Evolutionary conservation across 805 yeast genomes (phyloP), one percentile per base, ranked within the genome.

Genomic region (Clavispora santaluciae): DNA sequence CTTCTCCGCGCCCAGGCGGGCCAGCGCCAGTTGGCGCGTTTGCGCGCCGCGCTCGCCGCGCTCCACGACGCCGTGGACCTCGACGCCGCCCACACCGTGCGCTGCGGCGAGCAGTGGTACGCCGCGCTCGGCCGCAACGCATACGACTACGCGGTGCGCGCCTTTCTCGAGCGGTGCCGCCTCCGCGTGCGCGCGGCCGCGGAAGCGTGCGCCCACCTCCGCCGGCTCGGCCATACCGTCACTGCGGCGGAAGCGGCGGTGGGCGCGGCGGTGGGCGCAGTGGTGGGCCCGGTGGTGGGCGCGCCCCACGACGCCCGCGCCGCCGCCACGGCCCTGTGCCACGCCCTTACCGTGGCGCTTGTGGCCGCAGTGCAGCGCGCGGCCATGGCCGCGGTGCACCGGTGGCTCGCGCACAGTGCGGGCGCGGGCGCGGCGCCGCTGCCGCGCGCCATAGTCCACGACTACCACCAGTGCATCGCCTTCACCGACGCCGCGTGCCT

Each of bases 111-210:
- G 8, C n/a, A 29, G 16, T 37, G 40, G 40, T 17, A 16, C 26
- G 22, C 16, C 6, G 9, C 22, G 16, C 28, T 37, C 17, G 40
- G 40, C 23, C 24, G 16, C 40, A 29, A 29, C 26, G 22, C 18
- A n/a, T 37, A 26, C 29, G 35, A 29, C 21, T 37, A 29, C 16
- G 40, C 26, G 24, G 33, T 20, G 22, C 13, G 21, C 11, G 5
- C 22, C 22, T 35, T 24, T 18, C 31, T 23, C 11, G 38, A 35
- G 20, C 26, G 25, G 24, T 23, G 30, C 30, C 24, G 20, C 20
- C 4, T 2, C 4, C 31, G n/a, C n/a, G n/a, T n/a, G n/a, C n/a
- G n/a, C n/a, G n/a, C n/a, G n/a, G n/a, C n/a, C n/a, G n/a, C n/a
- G n/a, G n/a, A n/a, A n/a, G n/a, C n/a, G n/a, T n/a, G n/a, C n/a